A percentile compares a stretch with the other conserved stretches of the same genome.
phyloP scores from a whole-genome alignment of 2,329 filamentous ascomycete species.

The Lecanicillium sp. region DNA sequence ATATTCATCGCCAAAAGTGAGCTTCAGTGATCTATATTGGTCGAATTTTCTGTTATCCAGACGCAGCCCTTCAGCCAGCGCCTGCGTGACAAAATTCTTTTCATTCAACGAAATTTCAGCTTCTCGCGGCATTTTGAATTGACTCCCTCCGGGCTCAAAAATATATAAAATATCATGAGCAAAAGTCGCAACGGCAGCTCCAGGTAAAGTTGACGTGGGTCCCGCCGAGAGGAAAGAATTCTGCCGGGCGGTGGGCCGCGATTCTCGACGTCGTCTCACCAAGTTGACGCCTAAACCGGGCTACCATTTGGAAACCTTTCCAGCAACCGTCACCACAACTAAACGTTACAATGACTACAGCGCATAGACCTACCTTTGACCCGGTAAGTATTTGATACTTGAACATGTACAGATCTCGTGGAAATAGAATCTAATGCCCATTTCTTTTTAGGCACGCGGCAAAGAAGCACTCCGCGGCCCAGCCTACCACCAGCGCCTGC shows the following conservation, averaged over 20 bases:
- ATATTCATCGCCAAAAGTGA: slow-evolving; percentile 84
- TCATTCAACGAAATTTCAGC: slow-evolving; percentile 84
- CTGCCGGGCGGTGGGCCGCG: slow-evolving; percentile 39
- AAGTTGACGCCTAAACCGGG: too few species aligned
- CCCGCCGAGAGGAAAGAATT: slow-evolving; percentile 24
- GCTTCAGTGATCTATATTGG: slow-evolving; percentile 66
- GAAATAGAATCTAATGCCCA: slow-evolving; percentile 15
- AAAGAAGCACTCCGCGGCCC: slow-evolving; percentile 91
- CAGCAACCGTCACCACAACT: neutral
- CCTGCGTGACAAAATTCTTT: slow-evolving; percentile 75
- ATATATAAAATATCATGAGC: neutral
- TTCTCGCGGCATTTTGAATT: slow-evolving; percentile 74
- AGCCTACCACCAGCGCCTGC: slow-evolving; percentile 91
- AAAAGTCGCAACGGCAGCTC: neutral
- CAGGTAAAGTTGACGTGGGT: neutral
- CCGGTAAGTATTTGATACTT: slow-evolving; percentile 48
- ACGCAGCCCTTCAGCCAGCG: slow-evolving; percentile 70
- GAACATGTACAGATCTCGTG: neutral
- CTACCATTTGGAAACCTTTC: too few species aligned
- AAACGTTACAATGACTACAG: slow-evolving; percentile 48
- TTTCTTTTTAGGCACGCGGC: slow-evolving; percentile 61
- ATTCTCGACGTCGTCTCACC: slow-evolving; percentile 1
- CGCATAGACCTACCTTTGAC: slow-evolving; percentile 88
- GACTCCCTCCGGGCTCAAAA: slow-evolving; percentile 6
- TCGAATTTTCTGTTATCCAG: slow-evolving; percentile 78